Evolutionary conservation across 108 stramenopile genomes (phyloP), one percentile per base, ranked within the genome.

Genomic region (Epipyxis sp.): DNA sequence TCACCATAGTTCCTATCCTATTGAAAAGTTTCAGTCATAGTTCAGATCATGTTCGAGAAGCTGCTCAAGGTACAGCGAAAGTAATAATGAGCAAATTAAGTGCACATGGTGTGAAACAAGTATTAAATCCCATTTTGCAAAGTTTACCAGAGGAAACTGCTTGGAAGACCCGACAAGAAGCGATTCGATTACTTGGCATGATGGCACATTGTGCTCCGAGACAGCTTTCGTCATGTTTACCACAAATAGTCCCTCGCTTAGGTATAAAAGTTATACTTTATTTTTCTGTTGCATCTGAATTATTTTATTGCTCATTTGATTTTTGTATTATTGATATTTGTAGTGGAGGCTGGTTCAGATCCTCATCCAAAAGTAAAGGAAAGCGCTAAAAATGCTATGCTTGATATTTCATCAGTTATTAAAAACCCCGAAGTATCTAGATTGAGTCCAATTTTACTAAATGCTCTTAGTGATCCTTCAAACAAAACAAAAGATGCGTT

Each of bases 181-280:
- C 93, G 50, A 95, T 97, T 69, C 86, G 90, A 65, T 93, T 99
- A 92, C 86, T 98, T 57, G 99, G 99, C 44, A 87, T 91, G 69
- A 99, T 97, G 96, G 93, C 95, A 67, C 91, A 93, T 72, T 94
- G 94, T 79, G 97, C 96, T 32, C 97, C 97, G 1, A 97, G 96
- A 85, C 99, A 99, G 82, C 91, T 99, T 6, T 93, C 95, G 3
- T 79, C 85, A 13, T 95, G 92, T 40, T 86, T 99, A 6, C 99
- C 99, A 1, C 92, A 94, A 84, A 92, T 98, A 41, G 95, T 99
- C 13, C 99, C 99, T 10, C 92, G 91, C 83, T 89, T 99, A 20
- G n/a, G n/a, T n/a, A n/a, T n/a, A n/a, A n/a, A n/a, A n/a, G n/a
- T n/a, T n/a, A n/a, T n/a, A n/a, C n/a, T n/a, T n/a, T n/a, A n/a